Evolutionary conservation across 805 yeast genomes (phyloP).

Genomic region (Kuraishia ogatae): DNA sequence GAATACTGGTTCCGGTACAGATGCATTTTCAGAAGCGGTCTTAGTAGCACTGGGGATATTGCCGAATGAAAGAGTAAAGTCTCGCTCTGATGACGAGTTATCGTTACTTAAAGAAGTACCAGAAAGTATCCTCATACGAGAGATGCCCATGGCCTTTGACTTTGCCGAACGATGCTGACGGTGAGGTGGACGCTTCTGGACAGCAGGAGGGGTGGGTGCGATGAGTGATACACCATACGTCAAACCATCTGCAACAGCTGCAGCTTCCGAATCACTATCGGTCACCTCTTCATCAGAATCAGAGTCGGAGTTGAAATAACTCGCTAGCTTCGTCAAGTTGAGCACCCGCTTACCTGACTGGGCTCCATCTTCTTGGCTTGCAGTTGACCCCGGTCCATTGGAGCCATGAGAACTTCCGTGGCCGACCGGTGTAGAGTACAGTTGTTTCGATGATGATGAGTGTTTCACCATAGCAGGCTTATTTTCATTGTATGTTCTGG

Average conservation of each 20-base stretch:
- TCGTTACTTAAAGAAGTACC: neutral
- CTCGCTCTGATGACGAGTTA: neutral
- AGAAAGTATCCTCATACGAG: neutral
- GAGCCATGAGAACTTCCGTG: neutral
- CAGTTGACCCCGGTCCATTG: neutral
- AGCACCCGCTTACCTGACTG: neutral
- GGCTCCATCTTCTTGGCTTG: neutral
- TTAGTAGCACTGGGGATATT: neutral
- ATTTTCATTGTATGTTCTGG: slow-evolving; percentile 3
- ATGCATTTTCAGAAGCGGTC: neutral
- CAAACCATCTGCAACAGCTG: neutral
- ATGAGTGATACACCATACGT: neutral
- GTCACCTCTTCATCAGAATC: neutral
- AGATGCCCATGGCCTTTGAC: neutral
- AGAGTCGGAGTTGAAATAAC: neutral
- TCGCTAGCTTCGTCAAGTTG: neutral
- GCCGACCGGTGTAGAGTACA: neutral
- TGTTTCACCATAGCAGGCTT: neutral
- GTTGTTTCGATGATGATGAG: neutral
- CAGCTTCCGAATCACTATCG: neutral
- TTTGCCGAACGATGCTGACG: neutral
- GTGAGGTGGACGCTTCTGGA: neutral
- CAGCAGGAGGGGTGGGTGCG: neutral
- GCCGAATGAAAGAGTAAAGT: neutral
- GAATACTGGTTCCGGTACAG: neutral